Percentiles rank a stretch among this genome's conserved stretches.
These are phyloP conservation scores for Colletotrichum karsti DNA, from an alignment of 2,329 filamentous ascomycete species.

Conservation along the genomic window DNA sequence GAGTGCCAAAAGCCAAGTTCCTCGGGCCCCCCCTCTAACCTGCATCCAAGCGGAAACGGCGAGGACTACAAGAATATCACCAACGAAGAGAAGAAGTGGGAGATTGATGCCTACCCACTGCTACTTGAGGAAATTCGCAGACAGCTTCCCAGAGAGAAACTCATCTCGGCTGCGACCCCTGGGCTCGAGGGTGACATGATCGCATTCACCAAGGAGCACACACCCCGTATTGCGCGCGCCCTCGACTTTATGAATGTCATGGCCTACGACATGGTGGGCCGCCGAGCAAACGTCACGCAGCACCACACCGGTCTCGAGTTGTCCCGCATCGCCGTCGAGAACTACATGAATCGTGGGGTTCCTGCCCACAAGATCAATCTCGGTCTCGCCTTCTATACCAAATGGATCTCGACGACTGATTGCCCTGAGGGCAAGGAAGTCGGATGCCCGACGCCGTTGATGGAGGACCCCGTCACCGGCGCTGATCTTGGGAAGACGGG, in stretches of 20 bases:
- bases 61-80: slow-evolving; percentile 73
- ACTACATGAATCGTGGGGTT: slow-evolving; percentile 66
- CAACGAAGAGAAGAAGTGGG: slow-evolving; percentile 67
- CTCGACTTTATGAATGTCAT: slow-evolving; percentile 76
- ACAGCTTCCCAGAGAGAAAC: slow-evolving; percentile 63
- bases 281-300: slow-evolving; percentile 68
- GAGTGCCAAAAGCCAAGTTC: slow-evolving; percentile 25
- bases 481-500: slow-evolving; percentile 65
- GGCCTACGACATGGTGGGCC: slow-evolving; percentile 77
- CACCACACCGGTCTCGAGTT: slow-evolving; percentile 72
- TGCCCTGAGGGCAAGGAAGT: slow-evolving; percentile 52
- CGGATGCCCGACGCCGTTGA: slow-evolving; percentile 61
- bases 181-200: slow-evolving; percentile 73
- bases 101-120: slow-evolving; percentile 70
- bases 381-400: slow-evolving; percentile 74
- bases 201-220: slow-evolving; percentile 66
- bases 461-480: slow-evolving; percentile 68
- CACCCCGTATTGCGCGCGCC: slow-evolving; percentile 64
- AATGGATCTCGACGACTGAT: slow-evolving; percentile 65
- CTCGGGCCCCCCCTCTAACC: neutral
- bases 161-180: slow-evolving; percentile 75
- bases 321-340: slow-evolving; percentile 62
- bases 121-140: slow-evolving; percentile 66
- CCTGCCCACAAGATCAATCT: slow-evolving; percentile 64
- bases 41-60: slow-evolving; percentile 65